Conservation (phyloP, 371 early-diverging fungal genomes). For the Choanephora cucurbitarum region DNA sequence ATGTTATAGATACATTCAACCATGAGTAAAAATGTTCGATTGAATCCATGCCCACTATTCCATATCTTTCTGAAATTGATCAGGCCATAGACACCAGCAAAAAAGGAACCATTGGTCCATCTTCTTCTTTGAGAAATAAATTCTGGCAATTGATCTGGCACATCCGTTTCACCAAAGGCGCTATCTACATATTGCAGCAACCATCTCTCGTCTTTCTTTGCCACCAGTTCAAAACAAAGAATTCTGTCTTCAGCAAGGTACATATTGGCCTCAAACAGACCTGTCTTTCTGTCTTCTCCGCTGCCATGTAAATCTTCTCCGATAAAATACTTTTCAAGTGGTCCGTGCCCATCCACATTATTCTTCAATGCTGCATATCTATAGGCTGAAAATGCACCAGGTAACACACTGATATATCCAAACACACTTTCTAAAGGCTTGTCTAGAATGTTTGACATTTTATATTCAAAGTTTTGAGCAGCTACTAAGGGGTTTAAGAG, state of each 20-base stretch:
- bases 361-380: constrained; percentile 78
- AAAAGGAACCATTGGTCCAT: constrained; percentile 89
- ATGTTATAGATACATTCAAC: constrained; percentile 76
- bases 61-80: constrained; percentile 59
- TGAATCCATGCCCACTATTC: constrained; percentile 62
- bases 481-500: constrained; percentile 85
- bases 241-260: constrained; percentile 85
- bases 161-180: constrained; percentile 85
- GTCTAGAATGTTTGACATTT: constrained; percentile 86
- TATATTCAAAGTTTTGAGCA: constrained; percentile 79
- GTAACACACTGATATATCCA: constrained; percentile 85
- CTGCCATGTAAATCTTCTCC: constrained; percentile 59
- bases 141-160: constrained; percentile 77
- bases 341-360: constrained; percentile 55
- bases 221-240: constrained; percentile 83
- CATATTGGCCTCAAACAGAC: constrained; percentile 75
- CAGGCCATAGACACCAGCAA: constrained; percentile 64
- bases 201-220: constrained; percentile 73
- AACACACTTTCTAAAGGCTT: constrained; percentile 88
- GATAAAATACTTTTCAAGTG: constrained; percentile 76
- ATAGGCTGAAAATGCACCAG: constrained; percentile 89
- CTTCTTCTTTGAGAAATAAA: constrained; percentile 87
- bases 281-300: constrained; percentile 51
- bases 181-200: constrained; percentile 64
- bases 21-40: constrained; percentile 64